Conservation (phyloP, 192 early-diverging fungal species). For the Backusella tuberculispora region DNA sequence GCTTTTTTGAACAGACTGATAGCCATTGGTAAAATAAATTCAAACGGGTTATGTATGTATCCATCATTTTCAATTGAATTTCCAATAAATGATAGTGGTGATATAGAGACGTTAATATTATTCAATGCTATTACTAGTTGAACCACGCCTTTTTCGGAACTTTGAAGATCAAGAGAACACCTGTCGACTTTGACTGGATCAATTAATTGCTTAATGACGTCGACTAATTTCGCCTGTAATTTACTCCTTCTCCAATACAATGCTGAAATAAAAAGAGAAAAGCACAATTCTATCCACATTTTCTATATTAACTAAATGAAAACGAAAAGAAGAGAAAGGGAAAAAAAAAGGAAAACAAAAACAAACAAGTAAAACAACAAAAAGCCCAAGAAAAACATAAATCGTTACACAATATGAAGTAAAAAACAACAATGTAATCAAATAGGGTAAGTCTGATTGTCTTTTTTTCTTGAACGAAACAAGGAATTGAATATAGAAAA, state of each 20-base stretch:
- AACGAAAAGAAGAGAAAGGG: background rate
- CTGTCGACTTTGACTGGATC: background rate
- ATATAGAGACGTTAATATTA: background rate
- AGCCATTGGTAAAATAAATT: background rate
- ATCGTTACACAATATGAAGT: background rate
- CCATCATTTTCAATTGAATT: background rate
- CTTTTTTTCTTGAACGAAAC: background rate
- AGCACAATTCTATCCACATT: background rate
- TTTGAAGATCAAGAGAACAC: background rate
- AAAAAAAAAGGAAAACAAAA: background rate
- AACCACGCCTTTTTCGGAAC: background rate
- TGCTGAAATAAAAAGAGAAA: background rate
- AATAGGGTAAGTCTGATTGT: background rate
- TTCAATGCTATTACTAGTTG: background rate
- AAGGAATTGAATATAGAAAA: background rate
- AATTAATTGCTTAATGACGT: background rate
- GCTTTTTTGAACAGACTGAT: background rate
- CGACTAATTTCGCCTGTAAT: background rate
- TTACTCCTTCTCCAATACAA: background rate
- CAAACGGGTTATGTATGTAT: background rate
- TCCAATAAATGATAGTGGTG: background rate
- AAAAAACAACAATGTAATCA: slow-evolving; percentile 5
- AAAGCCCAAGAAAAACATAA: background rate
- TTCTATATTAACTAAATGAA: background rate
- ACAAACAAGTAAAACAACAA: background rate